Evolutionary conservation across 108 stramenopile genomes (phyloP), one percentile per base, ranked within the genome.

Genomic region (Cylindrotheca fusiformis): DNA sequence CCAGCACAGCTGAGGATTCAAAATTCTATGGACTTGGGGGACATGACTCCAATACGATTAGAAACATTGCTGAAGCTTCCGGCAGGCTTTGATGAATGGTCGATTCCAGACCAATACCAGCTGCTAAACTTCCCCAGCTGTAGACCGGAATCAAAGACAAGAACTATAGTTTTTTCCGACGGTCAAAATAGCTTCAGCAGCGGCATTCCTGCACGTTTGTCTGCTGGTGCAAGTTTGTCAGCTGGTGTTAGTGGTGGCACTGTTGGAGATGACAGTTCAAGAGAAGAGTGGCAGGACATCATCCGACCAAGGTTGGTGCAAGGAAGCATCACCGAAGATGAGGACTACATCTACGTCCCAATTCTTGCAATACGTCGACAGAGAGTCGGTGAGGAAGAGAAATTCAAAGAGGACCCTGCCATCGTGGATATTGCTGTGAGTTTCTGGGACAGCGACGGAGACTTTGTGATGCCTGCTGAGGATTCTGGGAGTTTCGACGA

Each of bases 401-500:
- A 88, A 23, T 93, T 72, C 60, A 76, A 81, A 20, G 92, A 93
- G 78, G 92, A 93, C 77, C 75, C 92, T 4, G 85, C 79, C 26
- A 60, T 89, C 55, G 75, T 93, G 4, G 92, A 93, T 62, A 47
- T 90, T 24, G 67, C 79, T 24, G 60, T 88, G 0, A 59, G 77
- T 1, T 70, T 81, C 54, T 49, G 70, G 6, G 78, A 90, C 45
- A 61, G 55, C 20, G 45, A 58, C 36, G 85, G 87, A 46, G 47
- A 54, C 17, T 65, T 75, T 22, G 70, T 84, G 0, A 24, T 66
- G 24, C 75, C 74, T 29, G 67, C 75, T 22, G 71, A 85, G 21
- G 63, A 72, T 17, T 44, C 58, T 0, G 71, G 65, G 5, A 54
- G 55, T 14, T 58, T 72, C 33, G 80, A 84, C 27, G 79, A 75